Base-by-base conservation (phyloP, 768 basidiomycete genomes). In the Serendipita sp. region DNA sequence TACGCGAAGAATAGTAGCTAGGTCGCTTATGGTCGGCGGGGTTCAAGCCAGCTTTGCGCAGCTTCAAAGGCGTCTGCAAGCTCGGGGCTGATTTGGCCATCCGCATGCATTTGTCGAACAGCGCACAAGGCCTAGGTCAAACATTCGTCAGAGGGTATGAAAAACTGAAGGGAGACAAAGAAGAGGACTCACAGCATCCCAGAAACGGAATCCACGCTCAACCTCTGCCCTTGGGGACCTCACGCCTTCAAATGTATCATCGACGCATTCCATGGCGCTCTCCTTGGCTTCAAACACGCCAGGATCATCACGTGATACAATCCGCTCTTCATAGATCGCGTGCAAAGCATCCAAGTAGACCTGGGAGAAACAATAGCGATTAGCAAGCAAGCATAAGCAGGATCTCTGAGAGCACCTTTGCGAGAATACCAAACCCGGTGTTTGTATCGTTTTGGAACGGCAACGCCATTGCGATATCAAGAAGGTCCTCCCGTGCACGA, bases 401-500 rank as follows among this genome's bases (percentile, higher is more conserved):
- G 34, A 2, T 38, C 7, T 5, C 7, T 5, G 2, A 50, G n/a
- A 20, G 1, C 9, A 2, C 93, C 78, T 97, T 99, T 16, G 90
- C 92, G 22, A 99, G 80, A 66, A 99, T 90, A 2, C 96, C 96
- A 73, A 97, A 97, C 20, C 94, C 96, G 0, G 96, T 98, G 78
- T 96, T 96, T 68, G 92, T 91, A 70, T 98, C 96, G 62, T 82
- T 79, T 71, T 96, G 94, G 82, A 98, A 96, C 7, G 94, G 92
- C 34, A 97, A 78, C 48, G 90, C 91, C 34, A 96, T 79, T 65
- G 90, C 83, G 65, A 98, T 86, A 71, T 98, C 96, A 68, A 96
- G 76, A 66, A 91, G 76, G 71, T 98, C 96, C 65, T 97, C 94
- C 68, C 95, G 82, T 45, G 82, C 81, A 56, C 90, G 80, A 33